Evolutionary conservation across 345 rosid genomes (phyloP).

Genomic region (Linum usitatissimum): DNA sequence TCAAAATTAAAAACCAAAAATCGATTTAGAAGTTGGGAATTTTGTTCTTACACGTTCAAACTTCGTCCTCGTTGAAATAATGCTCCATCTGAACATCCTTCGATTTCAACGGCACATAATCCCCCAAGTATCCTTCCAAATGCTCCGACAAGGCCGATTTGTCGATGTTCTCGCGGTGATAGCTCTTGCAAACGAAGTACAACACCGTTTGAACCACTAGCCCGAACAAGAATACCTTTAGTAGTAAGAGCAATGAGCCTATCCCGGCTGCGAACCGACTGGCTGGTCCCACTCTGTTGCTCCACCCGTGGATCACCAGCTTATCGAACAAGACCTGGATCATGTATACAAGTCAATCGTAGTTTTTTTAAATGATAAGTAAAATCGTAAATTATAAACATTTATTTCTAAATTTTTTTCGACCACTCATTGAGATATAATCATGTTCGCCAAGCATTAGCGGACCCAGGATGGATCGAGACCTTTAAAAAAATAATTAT

Average conservation of each 20-base stretch:
- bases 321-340: conserved; percentile 5
- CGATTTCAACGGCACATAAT: conserved; percentile 38
- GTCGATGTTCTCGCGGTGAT: conserved; percentile 45
- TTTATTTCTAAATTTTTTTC: too few relatives aligned
- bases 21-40: too few relatives aligned
- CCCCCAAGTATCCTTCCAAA: conserved; percentile 43
- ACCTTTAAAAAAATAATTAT: too few relatives aligned
- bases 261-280: conserved; percentile 21
- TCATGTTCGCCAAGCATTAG: too few relatives aligned
- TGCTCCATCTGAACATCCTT: conserved; percentile 38
- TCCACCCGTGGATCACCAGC: conserved; percentile 24
- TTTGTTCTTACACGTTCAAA: background rate
- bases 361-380: too few relatives aligned
- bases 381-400: too few relatives aligned
- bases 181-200: conserved; percentile 50
- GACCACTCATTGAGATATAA: too few relatives aligned
- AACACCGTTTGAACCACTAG: conserved; percentile 38
- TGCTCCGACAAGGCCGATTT: conserved; percentile 42
- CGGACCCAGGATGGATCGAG: too few relatives aligned
- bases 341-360: too few relatives aligned
- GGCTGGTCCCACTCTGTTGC: conserved; percentile 2
- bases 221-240: conserved; percentile 21
- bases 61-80: background rate
- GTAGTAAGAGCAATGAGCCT: conserved; percentile 25
- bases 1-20: too few relatives aligned